Base-by-base conservation (phyloP, 208 protist species). In the Trypanosoma caninum region DNA sequence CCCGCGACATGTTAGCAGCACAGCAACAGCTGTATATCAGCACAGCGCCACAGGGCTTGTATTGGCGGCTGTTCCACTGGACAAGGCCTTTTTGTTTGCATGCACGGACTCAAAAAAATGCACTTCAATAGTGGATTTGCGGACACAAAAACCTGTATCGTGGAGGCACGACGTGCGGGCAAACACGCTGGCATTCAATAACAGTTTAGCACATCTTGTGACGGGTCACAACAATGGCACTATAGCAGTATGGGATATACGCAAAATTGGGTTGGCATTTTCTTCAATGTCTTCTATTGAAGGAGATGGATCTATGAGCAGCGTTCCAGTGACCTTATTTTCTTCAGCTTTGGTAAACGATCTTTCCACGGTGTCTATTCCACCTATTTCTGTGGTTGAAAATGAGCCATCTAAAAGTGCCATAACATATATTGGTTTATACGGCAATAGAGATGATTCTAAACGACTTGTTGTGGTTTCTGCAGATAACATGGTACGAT, bases 181-280 rank as follows among this genome's bases (percentile, higher is more conserved):
- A 25, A 95, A 95, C 76, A 75, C 84, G 5, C 59, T 95, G 41
- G 66, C 81, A 27, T 87, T 83, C 47, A 84, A 95, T 68, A 60
- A 62, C 46, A 59, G 76, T 14, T 53, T 59, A 1, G 50, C 65
- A 30, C 74, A 91, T 46, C 81, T 95, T 23, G 30, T 92, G 22
- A 91, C 84, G 48, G 89, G 85, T 23, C 85, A 95, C 65, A 86
- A 76, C 59, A 75, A 95, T 70, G 89, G 89, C 47, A 69, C 56
- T 8, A 59, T 95, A 22, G 76, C 83, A 0, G 65, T 93, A n/a
- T 95, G 89, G 86, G 89, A 95, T 62, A 67, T 95, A 28, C 78
- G 89, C 33, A 74, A 77, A 47, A 59, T 73, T 11, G 79, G 82
- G 23, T 50, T 78, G 30, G 76, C 78, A 0, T 46, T 94, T 27